Evolutionary conservation across 1,284 basidiomycete species (phyloP).

Genomic region (Gymnopus androsaceus): DNA sequence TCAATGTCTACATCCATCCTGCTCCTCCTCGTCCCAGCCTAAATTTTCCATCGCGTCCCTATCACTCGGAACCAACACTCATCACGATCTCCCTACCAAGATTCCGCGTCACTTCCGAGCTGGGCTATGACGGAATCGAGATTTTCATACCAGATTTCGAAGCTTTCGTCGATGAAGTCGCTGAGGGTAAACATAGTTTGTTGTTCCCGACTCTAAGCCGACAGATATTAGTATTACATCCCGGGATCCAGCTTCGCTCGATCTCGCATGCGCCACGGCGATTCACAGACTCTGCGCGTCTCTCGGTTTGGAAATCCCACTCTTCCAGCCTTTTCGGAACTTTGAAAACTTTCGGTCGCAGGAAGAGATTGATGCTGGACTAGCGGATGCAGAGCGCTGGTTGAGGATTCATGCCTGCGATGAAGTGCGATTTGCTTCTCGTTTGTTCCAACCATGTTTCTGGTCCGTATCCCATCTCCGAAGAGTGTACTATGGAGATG

Average conservation of each 20-base stretch:
- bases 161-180: conserved; percentile 26
- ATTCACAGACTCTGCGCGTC: conserved; percentile 21
- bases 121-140: conserved; percentile 28
- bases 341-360: conserved; percentile 28
- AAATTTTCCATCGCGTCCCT: conserved; percentile 28
- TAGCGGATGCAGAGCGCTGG: conserved; percentile 26
- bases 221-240: too few relatives aligned
- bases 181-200: conserved; percentile 21
- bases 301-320: conserved; percentile 22
- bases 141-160: conserved; percentile 31
- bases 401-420: conserved; percentile 25
- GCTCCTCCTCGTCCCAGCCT: background rate
- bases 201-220: conserved; percentile 16
- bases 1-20: background rate
- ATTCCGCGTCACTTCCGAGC: conserved; percentile 23
- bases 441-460: conserved; percentile 26
- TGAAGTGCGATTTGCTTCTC: conserved; percentile 25
- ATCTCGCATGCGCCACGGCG: conserved; percentile 25
- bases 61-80: conserved; percentile 24
- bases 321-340: conserved; percentile 27
- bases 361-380: conserved; percentile 20
- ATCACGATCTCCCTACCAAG: conserved; percentile 28
- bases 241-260: conserved; percentile 15
- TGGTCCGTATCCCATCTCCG: background rate
- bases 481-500: conserved; percentile 12